phyloP scores from a whole-genome alignment of 352 stramenopile genomes.

The Phytophthora quininea region DNA sequence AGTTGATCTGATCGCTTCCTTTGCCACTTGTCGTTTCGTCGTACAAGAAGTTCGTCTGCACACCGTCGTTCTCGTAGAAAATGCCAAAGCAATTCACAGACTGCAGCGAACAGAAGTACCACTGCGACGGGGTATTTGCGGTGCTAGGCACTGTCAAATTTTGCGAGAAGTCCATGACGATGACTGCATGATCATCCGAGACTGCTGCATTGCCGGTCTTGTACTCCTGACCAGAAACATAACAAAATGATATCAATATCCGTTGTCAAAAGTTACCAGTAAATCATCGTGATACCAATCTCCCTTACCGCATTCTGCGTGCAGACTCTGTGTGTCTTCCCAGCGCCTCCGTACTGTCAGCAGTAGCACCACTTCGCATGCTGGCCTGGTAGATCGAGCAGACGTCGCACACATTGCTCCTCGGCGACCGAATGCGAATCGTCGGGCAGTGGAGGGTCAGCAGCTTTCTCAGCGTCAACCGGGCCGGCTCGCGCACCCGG shows the following conservation, averaged over 20 bases:
- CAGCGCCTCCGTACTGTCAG: constrained; percentile 13
- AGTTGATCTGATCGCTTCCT: not conserved
- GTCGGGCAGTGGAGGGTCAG: too few species aligned
- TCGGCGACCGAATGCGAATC: too few species aligned
- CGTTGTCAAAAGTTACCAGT: not conserved
- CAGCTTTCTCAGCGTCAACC: too few species aligned
- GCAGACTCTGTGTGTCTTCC: constrained; percentile 10
- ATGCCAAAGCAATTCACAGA: constrained; percentile 24
- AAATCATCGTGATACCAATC: not conserved
- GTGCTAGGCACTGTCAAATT: constrained; percentile 23
- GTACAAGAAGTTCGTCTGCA: constrained; percentile 19
- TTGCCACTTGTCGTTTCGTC: constrained; percentile 9
- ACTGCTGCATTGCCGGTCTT: not conserved
- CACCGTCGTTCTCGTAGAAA: not conserved
- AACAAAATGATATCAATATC: constrained; percentile 21
- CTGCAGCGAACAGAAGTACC: constrained; percentile 28
- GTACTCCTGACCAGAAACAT: constrained; percentile 14
- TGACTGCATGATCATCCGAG: constrained; percentile 1
- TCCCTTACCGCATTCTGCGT: constrained; percentile 9
- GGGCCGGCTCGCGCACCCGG: too few species aligned
- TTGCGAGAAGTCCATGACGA: constrained; percentile 27
- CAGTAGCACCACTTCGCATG: not conserved
- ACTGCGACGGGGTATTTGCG: constrained; percentile 11
- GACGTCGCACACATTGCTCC: too few species aligned
- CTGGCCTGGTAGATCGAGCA: constrained; percentile 8